Evolutionary conservation across 352 stramenopile species (phyloP), one percentile per base, ranked within the genome.

Genomic region (Aphanomyces cochlioides): DNA sequence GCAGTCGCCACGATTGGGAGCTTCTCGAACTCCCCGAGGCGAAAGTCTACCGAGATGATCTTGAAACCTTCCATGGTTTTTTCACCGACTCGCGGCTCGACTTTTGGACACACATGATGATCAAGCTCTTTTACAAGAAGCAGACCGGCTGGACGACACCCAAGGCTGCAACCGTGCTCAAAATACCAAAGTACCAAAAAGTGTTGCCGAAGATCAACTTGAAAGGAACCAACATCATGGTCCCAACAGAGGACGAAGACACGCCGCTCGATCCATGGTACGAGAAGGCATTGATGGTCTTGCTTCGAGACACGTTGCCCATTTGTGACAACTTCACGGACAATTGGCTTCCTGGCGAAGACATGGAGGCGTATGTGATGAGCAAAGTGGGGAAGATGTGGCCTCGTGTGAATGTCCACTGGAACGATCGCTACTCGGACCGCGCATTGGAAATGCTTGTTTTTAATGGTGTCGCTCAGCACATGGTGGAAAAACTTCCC

Each of bases 371-470:
- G 12, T 70, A 70, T 38, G 45, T 70, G 13, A 61, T 70, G 43
- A 21, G 47, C 37, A 70, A 70, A 36, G 45, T 70, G 5, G 64
- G 64, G 4, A 60, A 61, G 12, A 70, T 70, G 36, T 70, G 64
- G 64, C 64, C 64, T 41, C 64, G 64, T 7, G 64, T 70, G 10
- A 70, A 70, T 41, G 64, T 70, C 15, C 64, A 70, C 54, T 70
- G 64, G 64, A 70, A 70, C 43, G 64, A 70, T 40, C 64, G 64
- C 17, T 70, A 70, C 39, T 70, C 64, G 34, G 64, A 70, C 64
- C 64, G 64, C 34, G 64, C 64, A 38, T 28, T 70, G n/a, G 64
- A 61, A 41, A 45, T 70, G 5, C n/a, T 70, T 4, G 45, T 36
- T 8, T 70, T 70, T 38, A 40, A 61, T 38, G 64, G 64, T 10